Percentiles rank a stretch among this genome's conserved stretches.
phyloP scores from a whole-genome alignment of 2,329 filamentous ascomycete species.

The Xylaria digitata region DNA sequence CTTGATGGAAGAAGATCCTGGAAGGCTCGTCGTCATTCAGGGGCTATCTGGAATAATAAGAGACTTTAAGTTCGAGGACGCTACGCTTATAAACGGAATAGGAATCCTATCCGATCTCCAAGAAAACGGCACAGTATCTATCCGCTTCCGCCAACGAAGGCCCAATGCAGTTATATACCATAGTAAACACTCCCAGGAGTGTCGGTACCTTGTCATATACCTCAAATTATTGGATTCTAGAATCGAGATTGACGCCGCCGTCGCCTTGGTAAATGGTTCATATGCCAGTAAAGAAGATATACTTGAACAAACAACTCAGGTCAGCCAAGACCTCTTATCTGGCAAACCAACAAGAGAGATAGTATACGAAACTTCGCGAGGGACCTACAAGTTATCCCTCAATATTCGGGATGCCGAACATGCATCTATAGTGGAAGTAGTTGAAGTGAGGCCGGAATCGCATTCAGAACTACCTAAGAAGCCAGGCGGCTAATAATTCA shows the following conservation, averaged over 20 bases:
- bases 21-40: constrained; percentile 17
- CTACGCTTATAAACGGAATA: constrained; percentile 2
- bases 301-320: not conserved
- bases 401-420: constrained; percentile 20
- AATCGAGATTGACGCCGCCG: not conserved
- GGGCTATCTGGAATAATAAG: not conserved
- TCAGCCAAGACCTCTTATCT: not conserved
- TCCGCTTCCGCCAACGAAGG: constrained; percentile 10
- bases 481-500: not conserved
- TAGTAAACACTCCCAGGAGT: not conserved
- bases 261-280: constrained; percentile 1
- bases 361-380: not conserved
- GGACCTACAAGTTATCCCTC: constrained; percentile 3
- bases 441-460: not conserved
- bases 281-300: not conserved
- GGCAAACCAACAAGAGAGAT: not conserved
- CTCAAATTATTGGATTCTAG: constrained; percentile 3
- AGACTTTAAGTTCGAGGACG: constrained; percentile 2
- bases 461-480: not conserved
- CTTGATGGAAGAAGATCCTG: constrained; percentile 10
- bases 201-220: not conserved
- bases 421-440: constrained; percentile 14
- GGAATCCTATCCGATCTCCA: constrained; percentile 3
- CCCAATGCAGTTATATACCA: constrained; percentile 13
- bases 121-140: constrained; percentile 19